Conservation (phyloP, 2,329 filamentous ascomycete species). For the Ophiostoma quercus region DNA sequence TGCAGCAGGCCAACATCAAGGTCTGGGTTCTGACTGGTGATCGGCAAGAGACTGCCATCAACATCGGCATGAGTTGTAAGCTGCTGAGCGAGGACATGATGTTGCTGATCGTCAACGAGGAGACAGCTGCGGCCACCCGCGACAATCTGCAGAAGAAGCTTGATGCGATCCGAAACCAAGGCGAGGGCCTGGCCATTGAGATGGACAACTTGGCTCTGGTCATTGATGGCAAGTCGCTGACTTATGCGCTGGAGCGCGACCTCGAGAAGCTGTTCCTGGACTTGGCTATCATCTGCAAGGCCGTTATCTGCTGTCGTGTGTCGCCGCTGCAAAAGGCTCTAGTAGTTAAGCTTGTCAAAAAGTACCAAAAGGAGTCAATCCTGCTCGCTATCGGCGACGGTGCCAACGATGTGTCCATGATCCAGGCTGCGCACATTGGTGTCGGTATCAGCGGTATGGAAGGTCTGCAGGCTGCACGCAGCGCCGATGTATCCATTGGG, state of each 20-base stretch:
- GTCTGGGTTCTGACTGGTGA: constrained; percentile 98
- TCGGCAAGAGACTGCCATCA: constrained; percentile 97
- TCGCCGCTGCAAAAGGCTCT: constrained; percentile 95
- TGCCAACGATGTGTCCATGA: constrained; percentile 99
- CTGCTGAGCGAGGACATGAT: constrained; percentile 99
- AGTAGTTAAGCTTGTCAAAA: constrained; percentile 96
- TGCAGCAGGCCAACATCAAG: constrained; percentile 96
- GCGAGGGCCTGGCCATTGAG: constrained; percentile 63
- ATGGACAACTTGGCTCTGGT: constrained; percentile 83
- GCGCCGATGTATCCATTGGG: constrained; percentile 89
- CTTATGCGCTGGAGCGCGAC: constrained; percentile 86
- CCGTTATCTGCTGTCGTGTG: constrained; percentile 97
- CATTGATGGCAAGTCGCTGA: constrained; percentile 94
- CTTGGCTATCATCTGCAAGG: constrained; percentile 91
- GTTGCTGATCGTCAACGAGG: constrained; percentile 91
- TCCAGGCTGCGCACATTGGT: constrained; percentile 95
- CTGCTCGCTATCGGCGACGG: constrained; percentile 94
- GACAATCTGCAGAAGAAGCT: constrained; percentile 92
- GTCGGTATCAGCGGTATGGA: constrained; percentile 96
- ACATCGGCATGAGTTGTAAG: constrained; percentile 99
- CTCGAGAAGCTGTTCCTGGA: constrained; percentile 91
- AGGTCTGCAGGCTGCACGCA: constrained; percentile 91
- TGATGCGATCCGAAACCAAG: constrained; percentile 80
- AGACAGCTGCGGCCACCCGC: constrained; percentile 68
- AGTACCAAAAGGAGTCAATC: constrained; percentile 80